A percentile compares a stretch with the other conserved stretches of the same genome.
These are phyloP conservation scores for Trichophyton mentagrophytes DNA, from an alignment of 2,329 filamentous ascomycete species.

Conservation along the genomic window DNA sequence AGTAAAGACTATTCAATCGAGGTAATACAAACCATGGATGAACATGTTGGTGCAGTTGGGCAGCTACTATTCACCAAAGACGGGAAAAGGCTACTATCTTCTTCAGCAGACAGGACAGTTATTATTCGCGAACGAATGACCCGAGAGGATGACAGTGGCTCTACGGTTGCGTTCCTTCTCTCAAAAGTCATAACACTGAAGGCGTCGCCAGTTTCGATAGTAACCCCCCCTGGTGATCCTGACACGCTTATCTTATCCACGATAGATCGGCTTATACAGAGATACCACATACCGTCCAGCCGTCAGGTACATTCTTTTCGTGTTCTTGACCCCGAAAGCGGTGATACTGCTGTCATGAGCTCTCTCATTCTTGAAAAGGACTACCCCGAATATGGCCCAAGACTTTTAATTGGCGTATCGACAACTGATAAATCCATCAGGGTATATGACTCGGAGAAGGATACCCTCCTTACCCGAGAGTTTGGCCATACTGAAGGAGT, in stretches of 20 bases:
- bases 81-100: constrained; percentile 62
- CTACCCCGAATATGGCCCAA: constrained; percentile 43
- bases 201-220: constrained; percentile 75
- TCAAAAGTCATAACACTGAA: constrained; percentile 69
- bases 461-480: constrained; percentile 69
- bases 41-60: constrained; percentile 78
- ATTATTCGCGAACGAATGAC: constrained; percentile 68
- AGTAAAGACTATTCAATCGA: constrained; percentile 48
- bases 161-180: constrained; percentile 63
- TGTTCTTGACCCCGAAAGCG: constrained; percentile 64
- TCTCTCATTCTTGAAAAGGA: constrained; percentile 52
- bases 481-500: constrained; percentile 94
- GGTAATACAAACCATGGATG: constrained; percentile 79
- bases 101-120: constrained; percentile 75
- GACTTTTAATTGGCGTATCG: constrained; percentile 72
- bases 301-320: constrained; percentile 63
- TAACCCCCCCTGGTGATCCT: constrained; percentile 49
- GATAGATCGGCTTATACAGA: constrained; percentile 48
- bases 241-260: constrained; percentile 47
- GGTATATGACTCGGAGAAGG: constrained; percentile 68
- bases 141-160: constrained; percentile 43
- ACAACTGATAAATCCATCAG: constrained; percentile 93
- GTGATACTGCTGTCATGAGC: constrained; percentile 72
- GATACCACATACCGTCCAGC: constrained; percentile 52
- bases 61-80: constrained; percentile 63